Conservation (phyloP, 2,329 filamentous ascomycete species). For the Nigrograna mackinnonii region DNA sequence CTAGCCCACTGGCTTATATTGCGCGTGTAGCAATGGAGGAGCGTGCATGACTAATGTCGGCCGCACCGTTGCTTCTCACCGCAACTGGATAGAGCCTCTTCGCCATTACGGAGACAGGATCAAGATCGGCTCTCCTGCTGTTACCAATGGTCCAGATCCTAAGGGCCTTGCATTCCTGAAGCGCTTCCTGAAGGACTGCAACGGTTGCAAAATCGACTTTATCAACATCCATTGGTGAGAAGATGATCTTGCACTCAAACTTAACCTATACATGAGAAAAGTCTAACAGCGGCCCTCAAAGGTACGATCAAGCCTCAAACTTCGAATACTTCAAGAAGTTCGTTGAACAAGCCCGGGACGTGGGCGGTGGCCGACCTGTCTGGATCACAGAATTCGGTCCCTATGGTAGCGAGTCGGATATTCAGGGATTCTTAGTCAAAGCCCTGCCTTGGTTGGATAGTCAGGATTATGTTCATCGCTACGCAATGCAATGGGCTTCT, state of each 20-base stretch:
- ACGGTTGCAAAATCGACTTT: slow-evolving; percentile 37
- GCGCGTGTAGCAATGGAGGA: slow-evolving; percentile 12
- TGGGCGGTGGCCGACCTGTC: slow-evolving; percentile 56
- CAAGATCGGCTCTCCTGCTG: slow-evolving; percentile 32
- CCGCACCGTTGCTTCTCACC: slow-evolving; percentile 16
- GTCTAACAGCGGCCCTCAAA: slow-evolving; percentile 1
- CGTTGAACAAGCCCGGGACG: slow-evolving; percentile 28
- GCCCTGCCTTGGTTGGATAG: slow-evolving; percentile 37
- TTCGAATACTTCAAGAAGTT: slow-evolving; percentile 34
- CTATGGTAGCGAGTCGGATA: slow-evolving; percentile 20
- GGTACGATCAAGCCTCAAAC: slow-evolving; percentile 26
- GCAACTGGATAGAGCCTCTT: slow-evolving; percentile 21
- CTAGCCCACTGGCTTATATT: not conserved
- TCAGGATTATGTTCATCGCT: slow-evolving; percentile 27
- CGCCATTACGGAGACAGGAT: slow-evolving; percentile 16
- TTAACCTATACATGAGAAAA: not conserved
- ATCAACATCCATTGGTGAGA: slow-evolving; percentile 35
- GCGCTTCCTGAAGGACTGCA: slow-evolving; percentile 29
- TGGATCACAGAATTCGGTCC: slow-evolving; percentile 41
- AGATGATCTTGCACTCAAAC: not conserved
- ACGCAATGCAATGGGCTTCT: slow-evolving; percentile 30
- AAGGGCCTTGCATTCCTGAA: slow-evolving; percentile 28
- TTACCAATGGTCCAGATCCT: slow-evolving; percentile 27
- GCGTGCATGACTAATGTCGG: slow-evolving; percentile 22
- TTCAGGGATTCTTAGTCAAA: slow-evolving; percentile 23